Evolutionary conservation across 2,329 filamentous ascomycete species (phyloP).

Genomic region (Hypoxylon rubiginosum): DNA sequence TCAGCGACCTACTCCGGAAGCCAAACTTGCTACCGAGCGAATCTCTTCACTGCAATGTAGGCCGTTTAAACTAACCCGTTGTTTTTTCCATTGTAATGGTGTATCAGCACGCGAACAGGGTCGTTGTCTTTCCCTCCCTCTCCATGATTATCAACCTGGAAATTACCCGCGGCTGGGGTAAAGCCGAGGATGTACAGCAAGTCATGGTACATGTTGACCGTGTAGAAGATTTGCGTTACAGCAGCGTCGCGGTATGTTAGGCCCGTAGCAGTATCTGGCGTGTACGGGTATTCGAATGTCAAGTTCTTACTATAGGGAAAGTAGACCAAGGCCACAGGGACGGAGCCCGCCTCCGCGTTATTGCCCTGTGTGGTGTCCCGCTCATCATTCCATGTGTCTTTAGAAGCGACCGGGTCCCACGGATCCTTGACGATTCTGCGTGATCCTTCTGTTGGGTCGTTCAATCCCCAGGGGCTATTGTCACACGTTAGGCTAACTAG

Average conservation of each 20-base stretch:
- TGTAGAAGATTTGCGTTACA: constrained; percentile 71
- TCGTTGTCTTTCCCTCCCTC: constrained; percentile 64
- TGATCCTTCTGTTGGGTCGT: constrained; percentile 64
- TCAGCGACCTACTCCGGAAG: background rate
- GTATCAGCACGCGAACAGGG: constrained; percentile 54
- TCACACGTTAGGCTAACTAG: constrained; percentile 21
- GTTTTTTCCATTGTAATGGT: constrained; percentile 1
- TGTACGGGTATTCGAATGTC: constrained; percentile 11
- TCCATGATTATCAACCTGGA: constrained; percentile 68
- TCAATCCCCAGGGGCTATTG: constrained; percentile 63
- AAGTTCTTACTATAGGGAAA: constrained; percentile 4
- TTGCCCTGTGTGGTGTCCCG: constrained; percentile 6
- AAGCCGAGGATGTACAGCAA: constrained; percentile 69
- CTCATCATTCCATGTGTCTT: constrained; percentile 61
- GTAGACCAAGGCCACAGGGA: background rate
- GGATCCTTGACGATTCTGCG: constrained; percentile 62
- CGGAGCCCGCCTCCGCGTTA: constrained; percentile 5
- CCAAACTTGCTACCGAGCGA: background rate
- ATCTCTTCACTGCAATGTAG: background rate
- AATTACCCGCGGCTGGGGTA: constrained; percentile 69
- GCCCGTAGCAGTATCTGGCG: background rate
- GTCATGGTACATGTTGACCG: constrained; percentile 70
- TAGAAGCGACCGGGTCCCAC: constrained; percentile 60
- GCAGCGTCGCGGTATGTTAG: constrained; percentile 65
- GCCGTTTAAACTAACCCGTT: background rate